These are phyloP conservation scores for Linaria vulgaris DNA, from an alignment of 257 asterid species.

Conservation along the genomic window DNA sequence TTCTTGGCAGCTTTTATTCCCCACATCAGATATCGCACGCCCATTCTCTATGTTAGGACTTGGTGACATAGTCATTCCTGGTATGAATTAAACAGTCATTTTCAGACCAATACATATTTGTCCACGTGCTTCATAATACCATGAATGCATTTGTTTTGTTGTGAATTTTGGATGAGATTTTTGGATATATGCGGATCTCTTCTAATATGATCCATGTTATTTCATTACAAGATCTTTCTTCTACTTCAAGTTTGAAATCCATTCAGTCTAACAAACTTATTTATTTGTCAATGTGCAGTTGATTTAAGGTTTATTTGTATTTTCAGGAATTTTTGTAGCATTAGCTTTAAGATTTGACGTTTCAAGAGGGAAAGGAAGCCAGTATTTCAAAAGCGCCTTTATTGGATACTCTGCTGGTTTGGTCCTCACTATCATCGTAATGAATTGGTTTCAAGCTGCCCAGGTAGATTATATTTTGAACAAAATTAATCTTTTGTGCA, in stretches of 20 bases:
- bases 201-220: not conserved
- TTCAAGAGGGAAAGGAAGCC: conserved; percentile 73
- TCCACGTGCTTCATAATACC: no score
- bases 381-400: conserved; percentile 89
- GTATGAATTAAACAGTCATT: conserved; percentile 36
- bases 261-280: not conserved
- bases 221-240: not conserved
- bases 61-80: conserved; percentile 98
- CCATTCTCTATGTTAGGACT: conserved; percentile 99
- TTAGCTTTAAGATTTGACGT: conserved; percentile 92
- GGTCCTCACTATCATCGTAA: conserved; percentile 69
- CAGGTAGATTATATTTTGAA: conserved; percentile 46
- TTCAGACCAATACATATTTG: not conserved
- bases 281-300: not conserved
- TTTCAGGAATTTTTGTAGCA: conserved; percentile 94
- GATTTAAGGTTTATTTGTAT: conserved; percentile 9
- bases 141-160: not conserved
- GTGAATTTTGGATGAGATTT: not conserved
- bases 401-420: conserved; percentile 75
- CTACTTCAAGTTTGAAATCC: not conserved
- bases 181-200: not conserved
- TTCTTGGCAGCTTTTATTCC: conserved; percentile 84
- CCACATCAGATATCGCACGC: conserved; percentile 73
- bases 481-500: no score
- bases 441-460: conserved; percentile 99